Base-by-base conservation (phyloP, 495 filamentous ascomycete genomes). In the Astrocystis sublimbata region DNA sequence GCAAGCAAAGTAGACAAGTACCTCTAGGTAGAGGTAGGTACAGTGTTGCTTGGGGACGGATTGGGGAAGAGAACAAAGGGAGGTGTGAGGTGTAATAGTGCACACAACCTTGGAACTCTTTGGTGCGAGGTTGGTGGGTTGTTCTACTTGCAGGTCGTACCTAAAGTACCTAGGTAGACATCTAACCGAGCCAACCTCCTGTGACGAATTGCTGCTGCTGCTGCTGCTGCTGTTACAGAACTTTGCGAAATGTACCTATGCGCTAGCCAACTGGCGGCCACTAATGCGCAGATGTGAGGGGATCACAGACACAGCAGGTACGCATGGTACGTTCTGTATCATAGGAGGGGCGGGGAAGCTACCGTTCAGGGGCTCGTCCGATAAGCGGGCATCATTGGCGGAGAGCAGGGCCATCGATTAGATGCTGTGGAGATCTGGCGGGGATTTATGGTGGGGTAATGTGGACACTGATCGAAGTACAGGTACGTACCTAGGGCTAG, bases 91-190 rank as follows among this genome's bases (percentile, higher is more conserved):
- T 30, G 53, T 13, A 31, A 15, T 15, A n/a, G n/a, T n/a, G n/a
- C n/a, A n/a, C n/a, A n/a, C n/a, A n/a, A n/a, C n/a, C n/a, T n/a
- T n/a, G n/a, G n/a, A n/a, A n/a, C n/a, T n/a, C n/a, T n/a, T n/a
- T n/a, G n/a, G n/a, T n/a, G n/a, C n/a, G n/a, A n/a, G n/a, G n/a
- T 19, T 54, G 35, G 36, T 60, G 58, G 58, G 45, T 50, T 51
- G 57, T 23, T 52, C 35, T 31, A 38, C 42, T 60, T 38, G 50
- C 38, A 26, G 53, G 60, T 62, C 50, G 60, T n/a, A n/a, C n/a
- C n/a, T n/a, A n/a, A n/a, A n/a, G n/a, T n/a, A n/a, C n/a, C n/a
- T n/a, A n/a, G n/a, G n/a, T n/a, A n/a, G n/a, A n/a, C n/a, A n/a
- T n/a, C n/a, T n/a, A n/a, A n/a, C n/a, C n/a, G n/a, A n/a, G n/a